A percentile compares a stretch with the other conserved stretches of the same genome.
Conservation (phyloP, 805 yeast species). For the Saccharomycopsis fodiens region DNA sequence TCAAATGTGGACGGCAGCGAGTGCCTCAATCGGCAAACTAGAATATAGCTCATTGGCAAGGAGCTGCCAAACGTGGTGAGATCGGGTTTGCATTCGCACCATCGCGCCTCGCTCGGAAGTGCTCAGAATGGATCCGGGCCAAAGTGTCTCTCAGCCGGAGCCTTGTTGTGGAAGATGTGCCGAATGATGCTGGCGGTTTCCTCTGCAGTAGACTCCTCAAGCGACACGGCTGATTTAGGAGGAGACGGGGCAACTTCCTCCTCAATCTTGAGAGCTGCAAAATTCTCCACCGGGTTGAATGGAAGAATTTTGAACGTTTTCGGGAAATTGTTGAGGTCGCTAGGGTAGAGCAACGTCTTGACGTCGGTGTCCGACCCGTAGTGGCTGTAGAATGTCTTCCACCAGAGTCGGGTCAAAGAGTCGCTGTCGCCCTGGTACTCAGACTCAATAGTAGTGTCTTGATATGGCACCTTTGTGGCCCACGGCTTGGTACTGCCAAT, state of each 20-base stretch:
- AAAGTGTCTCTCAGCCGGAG: slow-evolving; percentile 13
- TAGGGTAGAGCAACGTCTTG: not conserved
- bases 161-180: slow-evolving; percentile 9
- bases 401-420: slow-evolving; percentile 14
- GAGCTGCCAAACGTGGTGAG: no score
- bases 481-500: slow-evolving; percentile 62
- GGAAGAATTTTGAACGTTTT: slow-evolving; percentile 3
- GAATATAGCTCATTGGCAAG: no score
- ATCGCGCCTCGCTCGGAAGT: no score
- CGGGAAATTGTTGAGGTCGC: not conserved
- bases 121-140: slow-evolving; percentile 13
- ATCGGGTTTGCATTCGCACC: no score
- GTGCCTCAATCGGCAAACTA: no score
- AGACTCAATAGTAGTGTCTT: not conserved
- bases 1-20: no score
- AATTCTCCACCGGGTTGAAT: slow-evolving; percentile 14
- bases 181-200: slow-evolving; percentile 8
- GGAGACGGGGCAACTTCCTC: not conserved
- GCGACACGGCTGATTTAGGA: not conserved
- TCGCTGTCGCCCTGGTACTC: slow-evolving; percentile 5
- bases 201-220: not conserved
- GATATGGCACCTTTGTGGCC: slow-evolving; percentile 24
- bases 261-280: slow-evolving; percentile 3
- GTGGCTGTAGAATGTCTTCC: slow-evolving; percentile 13
- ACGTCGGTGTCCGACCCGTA: slow-evolving; percentile 14